Percentiles rank a stretch among this genome's conserved stretches.
phyloP scores from a whole-genome alignment of 2,329 filamentous ascomycete species.

The Colletotrichum nymphaeae region DNA sequence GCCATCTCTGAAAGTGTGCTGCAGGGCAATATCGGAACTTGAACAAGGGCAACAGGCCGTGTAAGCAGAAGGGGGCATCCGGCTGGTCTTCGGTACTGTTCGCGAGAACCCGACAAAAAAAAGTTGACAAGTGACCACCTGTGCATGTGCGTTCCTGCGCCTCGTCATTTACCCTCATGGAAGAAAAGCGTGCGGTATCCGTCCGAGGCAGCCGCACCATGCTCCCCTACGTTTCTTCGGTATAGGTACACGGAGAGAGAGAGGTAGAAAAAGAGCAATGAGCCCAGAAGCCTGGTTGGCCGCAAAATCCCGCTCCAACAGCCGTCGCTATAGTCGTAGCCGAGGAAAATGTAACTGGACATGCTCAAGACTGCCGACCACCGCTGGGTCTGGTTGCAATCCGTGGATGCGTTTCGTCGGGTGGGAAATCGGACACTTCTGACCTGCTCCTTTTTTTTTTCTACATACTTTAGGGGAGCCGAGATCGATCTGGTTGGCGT shows the following conservation, averaged over 20 bases:
- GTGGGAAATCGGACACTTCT: background rate
- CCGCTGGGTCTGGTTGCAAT: background rate
- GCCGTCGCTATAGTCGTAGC: background rate
- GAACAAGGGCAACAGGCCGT: background rate
- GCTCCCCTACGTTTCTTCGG: background rate
- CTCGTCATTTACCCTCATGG: constrained; percentile 13
- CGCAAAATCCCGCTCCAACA: background rate
- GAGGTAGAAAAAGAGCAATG: background rate
- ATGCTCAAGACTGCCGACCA: background rate
- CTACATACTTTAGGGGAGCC: background rate
- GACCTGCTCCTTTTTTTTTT: background rate
- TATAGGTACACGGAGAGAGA: background rate
- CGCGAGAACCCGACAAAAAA: constrained; percentile 20
- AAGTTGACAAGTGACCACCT: constrained; percentile 29
- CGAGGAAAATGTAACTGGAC: background rate
- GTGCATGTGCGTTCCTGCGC: constrained; percentile 15
- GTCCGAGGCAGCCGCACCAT: constrained; percentile 13
- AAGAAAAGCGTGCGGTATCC: background rate
- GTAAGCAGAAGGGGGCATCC: background rate
- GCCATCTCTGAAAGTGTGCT: background rate
- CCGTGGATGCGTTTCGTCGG: background rate
- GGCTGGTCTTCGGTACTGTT: constrained; percentile 20
- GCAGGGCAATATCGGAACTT: constrained; percentile 3
- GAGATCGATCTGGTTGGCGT: background rate
- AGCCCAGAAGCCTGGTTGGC: too few species aligned